These are phyloP conservation scores for Komagataella phaffii DNA, from an alignment of 805 yeast species.

Conservation along the genomic window DNA sequence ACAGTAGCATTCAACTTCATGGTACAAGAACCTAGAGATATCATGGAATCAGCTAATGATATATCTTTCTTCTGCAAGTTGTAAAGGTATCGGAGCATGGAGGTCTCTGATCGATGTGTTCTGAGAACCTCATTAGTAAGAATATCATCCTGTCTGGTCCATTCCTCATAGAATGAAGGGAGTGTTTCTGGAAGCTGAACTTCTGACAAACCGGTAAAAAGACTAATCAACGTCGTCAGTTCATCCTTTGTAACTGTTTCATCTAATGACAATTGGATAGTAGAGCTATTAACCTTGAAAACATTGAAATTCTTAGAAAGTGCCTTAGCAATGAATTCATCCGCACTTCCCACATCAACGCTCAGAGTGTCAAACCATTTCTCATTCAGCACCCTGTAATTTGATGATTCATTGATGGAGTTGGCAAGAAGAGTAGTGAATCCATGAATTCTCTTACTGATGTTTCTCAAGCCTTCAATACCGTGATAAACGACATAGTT, in stretches of 20 bases:
- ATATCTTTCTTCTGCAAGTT: conserved; percentile 77
- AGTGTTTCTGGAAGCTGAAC: conserved; percentile 16
- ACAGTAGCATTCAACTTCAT: conserved; percentile 96
- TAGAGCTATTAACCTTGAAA: conserved; percentile 45
- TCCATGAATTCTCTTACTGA: conserved; percentile 67
- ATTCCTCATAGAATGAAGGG: conserved; percentile 35
- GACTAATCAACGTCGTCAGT: conserved; percentile 35
- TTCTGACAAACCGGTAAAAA: conserved; percentile 36
- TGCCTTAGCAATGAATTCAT: conserved; percentile 43
- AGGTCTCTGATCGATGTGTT: conserved; percentile 84
- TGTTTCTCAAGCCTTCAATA: conserved; percentile 66
- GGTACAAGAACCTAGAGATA: conserved; percentile 94
- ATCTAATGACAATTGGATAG: conserved; percentile 77
- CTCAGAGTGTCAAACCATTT: conserved; percentile 85
- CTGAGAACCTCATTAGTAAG: conserved; percentile 72
- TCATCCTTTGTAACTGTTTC: conserved; percentile 68
- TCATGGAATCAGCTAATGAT: conserved; percentile 93
- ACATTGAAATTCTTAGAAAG: conserved; percentile 58
- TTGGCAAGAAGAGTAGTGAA: conserved; percentile 61
- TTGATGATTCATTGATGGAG: conserved; percentile 25
- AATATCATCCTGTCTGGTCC: conserved; percentile 42
- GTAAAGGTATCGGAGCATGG: conserved; percentile 85
- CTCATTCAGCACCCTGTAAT: conserved; percentile 39
- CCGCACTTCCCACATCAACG: conserved; percentile 40
- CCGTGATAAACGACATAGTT: conserved; percentile 97